Percentiles rank a stretch among this genome's conserved stretches.
Evolutionary conservation across 495 filamentous ascomycete species (phyloP).

Genomic region (Symbiotaphrina buchneri): DNA sequence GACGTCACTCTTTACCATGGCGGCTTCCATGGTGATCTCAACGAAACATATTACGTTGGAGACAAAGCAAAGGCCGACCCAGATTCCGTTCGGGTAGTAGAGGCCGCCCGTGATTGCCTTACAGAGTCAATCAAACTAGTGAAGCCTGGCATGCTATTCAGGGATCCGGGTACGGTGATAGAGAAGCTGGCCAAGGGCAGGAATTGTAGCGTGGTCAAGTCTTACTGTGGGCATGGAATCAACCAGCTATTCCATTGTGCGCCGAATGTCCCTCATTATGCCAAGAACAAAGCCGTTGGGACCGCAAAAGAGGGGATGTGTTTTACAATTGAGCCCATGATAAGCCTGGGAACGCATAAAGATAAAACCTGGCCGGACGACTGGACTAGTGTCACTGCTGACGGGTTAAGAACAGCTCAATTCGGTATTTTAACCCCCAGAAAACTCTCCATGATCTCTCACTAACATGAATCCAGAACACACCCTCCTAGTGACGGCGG

Average conservation of each 20-base stretch:
- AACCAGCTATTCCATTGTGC: slow-evolving; percentile 68
- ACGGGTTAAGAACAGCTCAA: slow-evolving; percentile 66
- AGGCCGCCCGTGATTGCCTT: slow-evolving; percentile 59
- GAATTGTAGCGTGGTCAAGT: slow-evolving; percentile 63
- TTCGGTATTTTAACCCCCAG: slow-evolving; percentile 26
- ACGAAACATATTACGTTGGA: slow-evolving; percentile 84
- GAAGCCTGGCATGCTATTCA: slow-evolving; percentile 69
- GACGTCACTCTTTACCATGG: slow-evolving; percentile 75
- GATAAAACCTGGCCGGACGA: slow-evolving; percentile 82
- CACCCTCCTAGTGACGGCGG: slow-evolving; percentile 81
- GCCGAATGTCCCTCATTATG: slow-evolving; percentile 75
- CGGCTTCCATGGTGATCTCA: slow-evolving; percentile 73
- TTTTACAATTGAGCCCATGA: slow-evolving; percentile 89
- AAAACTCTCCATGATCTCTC: slow-evolving; percentile 1
- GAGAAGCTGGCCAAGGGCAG: slow-evolving; percentile 66
- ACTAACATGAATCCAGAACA: slow-evolving; percentile 69
- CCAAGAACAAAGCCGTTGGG: slow-evolving; percentile 77
- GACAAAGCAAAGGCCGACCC: slow-evolving; percentile 49
- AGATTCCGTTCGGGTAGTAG: slow-evolving; percentile 67
- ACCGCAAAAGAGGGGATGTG: slow-evolving; percentile 76
- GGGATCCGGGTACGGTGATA: slow-evolving; percentile 64
- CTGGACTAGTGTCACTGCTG: slow-evolving; percentile 70
- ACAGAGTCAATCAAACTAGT: slow-evolving; percentile 68
- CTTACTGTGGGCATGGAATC: slow-evolving; percentile 81
- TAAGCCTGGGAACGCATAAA: slow-evolving; percentile 55